Conservation (phyloP, 1,284 basidiomycete species). For the Puccinia hordei region DNA sequence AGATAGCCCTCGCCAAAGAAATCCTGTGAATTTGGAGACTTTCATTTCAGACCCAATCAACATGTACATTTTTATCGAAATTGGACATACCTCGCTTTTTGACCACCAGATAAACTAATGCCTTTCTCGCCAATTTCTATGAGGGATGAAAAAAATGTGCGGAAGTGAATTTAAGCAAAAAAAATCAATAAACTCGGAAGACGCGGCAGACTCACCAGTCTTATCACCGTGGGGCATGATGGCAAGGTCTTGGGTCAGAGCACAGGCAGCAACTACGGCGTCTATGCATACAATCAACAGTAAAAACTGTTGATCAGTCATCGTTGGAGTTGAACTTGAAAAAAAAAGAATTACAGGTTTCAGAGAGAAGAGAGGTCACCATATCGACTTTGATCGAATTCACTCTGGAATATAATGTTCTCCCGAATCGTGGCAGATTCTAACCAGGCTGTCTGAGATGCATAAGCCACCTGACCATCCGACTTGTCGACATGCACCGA, state of each 20-base stretch:
- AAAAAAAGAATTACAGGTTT: background rate
- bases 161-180: background rate
- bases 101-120: constrained; percentile 50
- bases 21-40: constrained; percentile 23
- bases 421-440: constrained; percentile 49
- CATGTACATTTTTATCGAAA: background rate
- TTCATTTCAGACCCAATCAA: background rate
- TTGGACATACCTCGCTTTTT: constrained; percentile 49
- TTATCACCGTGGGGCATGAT: constrained; percentile 49
- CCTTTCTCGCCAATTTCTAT: constrained; percentile 51
- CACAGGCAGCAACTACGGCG: constrained; percentile 42
- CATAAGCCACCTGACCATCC: constrained; percentile 40
- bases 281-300: constrained; percentile 21
- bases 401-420: constrained; percentile 45
- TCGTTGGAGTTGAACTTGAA: background rate
- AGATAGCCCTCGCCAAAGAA: constrained; percentile 45
- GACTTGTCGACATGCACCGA: constrained; percentile 45
- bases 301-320: background rate
- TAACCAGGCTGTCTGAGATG: constrained; percentile 46
- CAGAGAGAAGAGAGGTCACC: background rate
- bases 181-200: background rate
- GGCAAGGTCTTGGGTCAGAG: constrained; percentile 43
- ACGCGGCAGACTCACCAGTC: constrained; percentile 47
- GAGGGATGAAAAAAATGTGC: background rate
- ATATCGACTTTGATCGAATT: constrained; percentile 44